Base-by-base conservation (phyloP, 768 basidiomycete genomes). In the Clitopilus passeckerianus region DNA sequence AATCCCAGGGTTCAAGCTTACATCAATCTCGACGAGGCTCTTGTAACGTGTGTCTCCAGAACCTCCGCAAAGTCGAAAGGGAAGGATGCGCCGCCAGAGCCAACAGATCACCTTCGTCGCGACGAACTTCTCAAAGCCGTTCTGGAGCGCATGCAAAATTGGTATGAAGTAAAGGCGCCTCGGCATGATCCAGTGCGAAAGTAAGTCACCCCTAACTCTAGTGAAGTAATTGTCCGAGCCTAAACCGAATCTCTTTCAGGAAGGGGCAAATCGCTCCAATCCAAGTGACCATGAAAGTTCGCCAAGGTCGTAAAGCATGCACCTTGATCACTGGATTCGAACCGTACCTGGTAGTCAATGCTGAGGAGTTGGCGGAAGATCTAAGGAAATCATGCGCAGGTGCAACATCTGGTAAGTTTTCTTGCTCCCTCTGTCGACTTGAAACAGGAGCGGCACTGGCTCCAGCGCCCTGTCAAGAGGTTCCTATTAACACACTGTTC, bases 241-340 rank as follows among this genome's bases (percentile, higher is more conserved):
- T 10, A 50, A 50, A 4, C 46, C 18, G 6, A n/a, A 1, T 50
- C 7, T 7, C 46, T 4, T 20, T 34, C 63, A 95, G 91, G 75
- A 95, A 95, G 72, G 95, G 95, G 20, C 69, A 77, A 8, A 68
- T 93, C 53, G 82, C 81, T 52, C 88, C 92, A 0, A 83, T 97
- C 30, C 79, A 81, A 15, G 80, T 96, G 7, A 74, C 78, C 1
- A 79, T 82, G 53, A 95, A 93, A 74, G 72, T 83, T 34, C 79
- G 92, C n/a, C 88, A 91, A 68, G 91, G 89, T 1, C 80, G 87
- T 18, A 93, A 89, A 70, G 84, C 86, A 4, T 84, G 81, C 53
- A 96, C 93, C 0, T 72, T 89, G 52, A 79, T 95, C 56, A 85
- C 86, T 0, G 89, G 90, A 0, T 89, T 92, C 60, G 95, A 97